Evolutionary conservation across 768 basidiomycete genomes (phyloP).

Genomic region (Leucocoprinus sp.): DNA sequence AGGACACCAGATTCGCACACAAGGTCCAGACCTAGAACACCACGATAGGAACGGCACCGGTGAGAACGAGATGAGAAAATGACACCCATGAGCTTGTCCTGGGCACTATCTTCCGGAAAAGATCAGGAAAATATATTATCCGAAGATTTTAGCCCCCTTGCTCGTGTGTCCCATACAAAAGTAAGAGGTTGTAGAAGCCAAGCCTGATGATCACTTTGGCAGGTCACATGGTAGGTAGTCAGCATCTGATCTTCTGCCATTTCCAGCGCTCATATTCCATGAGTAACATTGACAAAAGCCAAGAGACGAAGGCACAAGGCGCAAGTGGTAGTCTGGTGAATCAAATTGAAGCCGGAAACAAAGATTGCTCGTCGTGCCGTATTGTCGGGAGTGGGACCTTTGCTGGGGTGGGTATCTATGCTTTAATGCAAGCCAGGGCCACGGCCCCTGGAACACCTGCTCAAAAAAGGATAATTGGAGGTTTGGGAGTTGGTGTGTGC

Average conservation of each 20-base stretch:
- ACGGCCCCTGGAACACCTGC: conserved; percentile 50
- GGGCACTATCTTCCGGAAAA: too few species aligned
- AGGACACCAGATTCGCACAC: too few species aligned
- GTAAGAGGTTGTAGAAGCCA: too few species aligned
- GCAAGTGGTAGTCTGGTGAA: conserved; percentile 2
- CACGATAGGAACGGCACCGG: too few species aligned
- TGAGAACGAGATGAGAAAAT: too few species aligned
- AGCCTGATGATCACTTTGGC: too few species aligned
- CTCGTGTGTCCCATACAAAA: too few species aligned
- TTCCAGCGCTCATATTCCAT: background rate
- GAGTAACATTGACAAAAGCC: background rate
- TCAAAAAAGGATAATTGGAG: conserved; percentile 56
- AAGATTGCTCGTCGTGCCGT: conserved; percentile 64
- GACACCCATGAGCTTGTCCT: too few species aligned
- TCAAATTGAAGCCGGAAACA: conserved; percentile 13
- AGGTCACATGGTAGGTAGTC: background rate
- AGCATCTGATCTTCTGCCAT: background rate
- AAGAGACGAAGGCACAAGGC: background rate
- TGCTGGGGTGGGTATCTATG: conserved; percentile 57
- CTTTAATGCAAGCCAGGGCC: conserved; percentile 54
- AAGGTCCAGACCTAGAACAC: too few species aligned
- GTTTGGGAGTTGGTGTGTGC: conserved; percentile 48
- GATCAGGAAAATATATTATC: too few species aligned
- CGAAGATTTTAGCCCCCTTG: too few species aligned
- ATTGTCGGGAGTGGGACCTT: conserved; percentile 61